Base-by-base conservation (phyloP, 2,329 filamentous ascomycete species). In the Sodiomyces alkalinus region DNA sequence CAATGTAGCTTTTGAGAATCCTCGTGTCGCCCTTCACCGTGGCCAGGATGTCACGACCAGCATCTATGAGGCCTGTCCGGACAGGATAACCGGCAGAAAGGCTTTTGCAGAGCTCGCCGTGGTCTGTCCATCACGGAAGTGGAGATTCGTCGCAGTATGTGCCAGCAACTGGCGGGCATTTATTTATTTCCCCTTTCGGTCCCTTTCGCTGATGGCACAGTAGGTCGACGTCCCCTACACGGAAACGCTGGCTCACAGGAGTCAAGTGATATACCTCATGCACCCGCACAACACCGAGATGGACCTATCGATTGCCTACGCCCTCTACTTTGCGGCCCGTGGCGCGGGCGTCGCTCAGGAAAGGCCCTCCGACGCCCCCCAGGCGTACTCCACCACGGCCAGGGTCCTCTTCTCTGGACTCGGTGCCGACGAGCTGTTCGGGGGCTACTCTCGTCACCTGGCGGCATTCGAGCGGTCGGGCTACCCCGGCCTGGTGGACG, bases 1-100 rank as follows among this genome's bases (percentile, higher is more conserved):
- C 37, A 98, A 98, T 40, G 87, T 98, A 25, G 90, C 87, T 0
- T 98, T 98, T 44, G 82, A 98, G 50, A 98, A 98, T 39, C 87
- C 86, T 1, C 68, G 81, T 18, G 70, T 76, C 38, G 74, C 65
- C 33, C 73, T 62, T 3, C 62, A 69, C 23, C 53, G 68, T 8
- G 17, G 21, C 9, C 57, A 57, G 13, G 35, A 33, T 6, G 32
- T 42, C 3, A 43, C 46, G 1, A 36, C 34, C 12, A 47, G 49
- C 33, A 49, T 74, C 0, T 96, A 81, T 43, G 85, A 93, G 51
- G 62, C 70, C 15, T 98, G 90, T 39, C 90, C 90, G 0, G 90
- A 98, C 52, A 76, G 92, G 31, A 64, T 82, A 24, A 98, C 90
- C 0, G 90, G 83, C 15, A 73, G 83, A 29, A 72, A 71, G 36